Conservation (phyloP, 148 eudicot species). For the Rhododendron kiyosumense region DNA sequence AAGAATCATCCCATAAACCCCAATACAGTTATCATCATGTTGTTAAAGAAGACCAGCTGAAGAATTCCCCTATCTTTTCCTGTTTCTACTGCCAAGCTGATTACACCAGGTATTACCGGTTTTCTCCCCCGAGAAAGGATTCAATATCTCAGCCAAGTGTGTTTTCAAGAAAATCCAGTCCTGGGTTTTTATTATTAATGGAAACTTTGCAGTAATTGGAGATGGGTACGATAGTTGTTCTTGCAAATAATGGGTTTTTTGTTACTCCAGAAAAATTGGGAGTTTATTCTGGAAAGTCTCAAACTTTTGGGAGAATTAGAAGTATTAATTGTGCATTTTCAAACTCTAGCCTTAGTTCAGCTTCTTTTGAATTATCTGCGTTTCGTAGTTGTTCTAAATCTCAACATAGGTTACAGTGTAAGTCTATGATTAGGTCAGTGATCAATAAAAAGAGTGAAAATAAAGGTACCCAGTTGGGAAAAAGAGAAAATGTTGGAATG, state of each 20-base stretch:
- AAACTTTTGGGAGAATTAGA: slow-evolving; percentile 23
- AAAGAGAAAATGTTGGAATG: slow-evolving; percentile 20
- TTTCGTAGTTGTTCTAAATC: slow-evolving; percentile 24
- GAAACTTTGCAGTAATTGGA: slow-evolving; percentile 8
- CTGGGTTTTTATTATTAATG: slow-evolving; percentile 4
- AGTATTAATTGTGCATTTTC: slow-evolving; percentile 26
- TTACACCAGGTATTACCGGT: slow-evolving; percentile 10
- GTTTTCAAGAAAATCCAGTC: slow-evolving; percentile 1
- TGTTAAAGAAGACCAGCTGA: neutral
- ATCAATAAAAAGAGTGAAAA: slow-evolving; percentile 25
- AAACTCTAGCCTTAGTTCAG: slow-evolving; percentile 15
- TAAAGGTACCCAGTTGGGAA: slow-evolving; percentile 32
- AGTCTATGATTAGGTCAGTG: slow-evolving; percentile 34
- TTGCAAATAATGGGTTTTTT: slow-evolving; percentile 43
- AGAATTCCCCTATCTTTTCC: neutral
- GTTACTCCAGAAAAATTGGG: slow-evolving; percentile 30
- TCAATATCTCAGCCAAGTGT: neutral
- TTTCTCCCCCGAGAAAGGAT: neutral
- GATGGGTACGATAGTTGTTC: slow-evolving; percentile 63
- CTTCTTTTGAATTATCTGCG: slow-evolving; percentile 29
- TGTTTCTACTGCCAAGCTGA: slow-evolving; percentile 1
- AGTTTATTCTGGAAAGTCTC: slow-evolving; percentile 27
- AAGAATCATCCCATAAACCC: neutral
- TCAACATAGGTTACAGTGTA: slow-evolving; percentile 27
- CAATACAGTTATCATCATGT: neutral